phyloP scores from a whole-genome alignment of 2,329 filamentous ascomycete genomes.

The Rhinocladiella mackenziei region DNA sequence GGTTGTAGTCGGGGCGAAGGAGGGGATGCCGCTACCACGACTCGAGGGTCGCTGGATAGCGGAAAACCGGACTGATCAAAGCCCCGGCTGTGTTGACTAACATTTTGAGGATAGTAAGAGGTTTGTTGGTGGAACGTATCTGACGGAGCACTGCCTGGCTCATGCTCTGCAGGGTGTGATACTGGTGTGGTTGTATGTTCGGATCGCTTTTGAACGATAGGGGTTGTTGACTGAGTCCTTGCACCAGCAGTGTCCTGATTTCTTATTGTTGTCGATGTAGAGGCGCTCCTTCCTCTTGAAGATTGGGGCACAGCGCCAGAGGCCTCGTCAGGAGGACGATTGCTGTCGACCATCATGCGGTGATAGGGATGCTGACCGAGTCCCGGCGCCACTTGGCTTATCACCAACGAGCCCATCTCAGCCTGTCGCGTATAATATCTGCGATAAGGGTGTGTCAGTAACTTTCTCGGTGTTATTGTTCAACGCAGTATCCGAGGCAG shows the following conservation, averaged over 20 bases:
- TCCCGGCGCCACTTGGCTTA: conserved; percentile 69
- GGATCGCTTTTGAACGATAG: conserved; percentile 8
- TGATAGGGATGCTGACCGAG: conserved; percentile 61
- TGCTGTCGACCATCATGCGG: conserved; percentile 58
- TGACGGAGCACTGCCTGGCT: conserved; percentile 9
- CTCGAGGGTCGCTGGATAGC: conserved; percentile 31
- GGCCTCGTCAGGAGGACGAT: conserved; percentile 28
- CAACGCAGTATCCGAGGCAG: background rate
- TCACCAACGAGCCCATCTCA: conserved; percentile 60
- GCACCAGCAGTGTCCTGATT: conserved; percentile 1
- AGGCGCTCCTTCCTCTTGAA: conserved; percentile 19
- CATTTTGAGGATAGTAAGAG: conserved; percentile 17
- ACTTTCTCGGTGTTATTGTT: background rate
- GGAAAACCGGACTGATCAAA: conserved; percentile 32
- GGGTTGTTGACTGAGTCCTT: conserved; percentile 1
- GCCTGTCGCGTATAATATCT: conserved; percentile 30
- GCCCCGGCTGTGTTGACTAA: conserved; percentile 27
- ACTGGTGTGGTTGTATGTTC: conserved; percentile 12
- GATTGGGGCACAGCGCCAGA: conserved; percentile 7
- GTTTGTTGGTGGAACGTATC: conserved; percentile 12
- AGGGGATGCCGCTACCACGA: conserved; percentile 38
- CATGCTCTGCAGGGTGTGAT: conserved; percentile 15
- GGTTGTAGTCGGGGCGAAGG: conserved; percentile 46
- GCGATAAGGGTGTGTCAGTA: conserved; percentile 16
- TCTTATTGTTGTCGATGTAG: conserved; percentile 10